Conservation (phyloP, 2,329 filamentous ascomycete genomes). For the Trichophyton benhamiae region DNA sequence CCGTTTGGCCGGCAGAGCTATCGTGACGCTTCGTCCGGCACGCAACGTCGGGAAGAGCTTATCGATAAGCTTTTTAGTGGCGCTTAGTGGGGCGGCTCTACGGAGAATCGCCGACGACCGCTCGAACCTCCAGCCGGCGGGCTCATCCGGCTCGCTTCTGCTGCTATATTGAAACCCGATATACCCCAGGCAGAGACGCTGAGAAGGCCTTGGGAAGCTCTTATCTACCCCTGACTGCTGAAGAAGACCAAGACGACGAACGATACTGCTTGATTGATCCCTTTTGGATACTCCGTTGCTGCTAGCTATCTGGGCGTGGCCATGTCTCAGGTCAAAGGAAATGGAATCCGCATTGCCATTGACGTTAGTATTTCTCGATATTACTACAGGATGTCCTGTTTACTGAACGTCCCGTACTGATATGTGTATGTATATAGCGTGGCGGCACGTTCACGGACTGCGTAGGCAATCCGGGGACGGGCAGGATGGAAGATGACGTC, state of each 20-base stretch:
- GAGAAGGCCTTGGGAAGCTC: background rate
- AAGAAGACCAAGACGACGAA: background rate
- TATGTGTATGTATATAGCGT: slow-evolving; percentile 36
- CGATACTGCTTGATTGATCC: background rate
- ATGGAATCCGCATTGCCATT: slow-evolving; percentile 27
- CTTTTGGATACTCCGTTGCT: background rate
- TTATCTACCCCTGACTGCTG: background rate
- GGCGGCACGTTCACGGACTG: slow-evolving; percentile 91
- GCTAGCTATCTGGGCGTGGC: background rate
- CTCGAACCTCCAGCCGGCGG: background rate
- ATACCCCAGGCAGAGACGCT: background rate
- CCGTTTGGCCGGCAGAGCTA: background rate
- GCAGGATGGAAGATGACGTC: slow-evolving; percentile 57
- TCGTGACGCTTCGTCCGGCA: background rate
- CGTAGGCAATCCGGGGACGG: slow-evolving; percentile 64
- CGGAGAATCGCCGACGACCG: background rate
- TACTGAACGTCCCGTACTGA: slow-evolving; percentile 7
- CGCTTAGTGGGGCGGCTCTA: background rate
- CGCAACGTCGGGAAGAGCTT: background rate
- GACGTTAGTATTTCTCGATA: slow-evolving; percentile 19
- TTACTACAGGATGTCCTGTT: background rate
- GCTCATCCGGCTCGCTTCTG: background rate
- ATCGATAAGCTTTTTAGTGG: background rate
- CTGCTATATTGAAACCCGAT: background rate
- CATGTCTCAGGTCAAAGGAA: slow-evolving; percentile 11